Conservation (phyloP, 768 basidiomycete species). For the Leccinum variicolor region DNA sequence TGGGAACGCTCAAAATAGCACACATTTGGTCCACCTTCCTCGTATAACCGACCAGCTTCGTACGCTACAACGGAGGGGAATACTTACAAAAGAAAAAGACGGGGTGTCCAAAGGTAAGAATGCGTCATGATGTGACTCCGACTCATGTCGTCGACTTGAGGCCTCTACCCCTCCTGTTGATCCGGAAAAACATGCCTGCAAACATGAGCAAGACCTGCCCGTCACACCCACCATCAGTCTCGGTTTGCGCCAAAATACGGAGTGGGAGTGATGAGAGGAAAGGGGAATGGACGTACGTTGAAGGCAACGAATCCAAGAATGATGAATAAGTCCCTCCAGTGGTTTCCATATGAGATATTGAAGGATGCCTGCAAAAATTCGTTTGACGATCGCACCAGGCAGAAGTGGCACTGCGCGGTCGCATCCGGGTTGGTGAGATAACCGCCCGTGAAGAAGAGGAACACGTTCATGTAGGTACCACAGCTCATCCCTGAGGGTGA, state of each 20-base stretch:
- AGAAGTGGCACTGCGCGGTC: slow-evolving; percentile 51
- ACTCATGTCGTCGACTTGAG: not conserved
- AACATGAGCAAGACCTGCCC: slow-evolving; percentile 29
- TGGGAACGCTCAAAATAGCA: not conserved
- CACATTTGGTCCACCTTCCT: not conserved
- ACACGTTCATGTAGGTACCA: slow-evolving; percentile 45
- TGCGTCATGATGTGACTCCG: not conserved
- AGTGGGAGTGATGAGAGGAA: too few relatives aligned
- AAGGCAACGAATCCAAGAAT: slow-evolving; percentile 29
- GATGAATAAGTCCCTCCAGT: slow-evolving; percentile 11
- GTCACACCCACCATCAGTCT: not conserved
- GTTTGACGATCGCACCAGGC: slow-evolving; percentile 51
- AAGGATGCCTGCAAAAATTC: slow-evolving; percentile 24
- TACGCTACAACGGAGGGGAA: not conserved
- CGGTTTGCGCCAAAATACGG: not conserved
- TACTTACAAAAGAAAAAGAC: not conserved
- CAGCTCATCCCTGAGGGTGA: slow-evolving; percentile 57
- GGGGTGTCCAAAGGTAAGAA: not conserved
- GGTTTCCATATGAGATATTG: slow-evolving; percentile 6
- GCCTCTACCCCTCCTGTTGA: slow-evolving; percentile 11
- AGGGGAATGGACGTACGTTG: slow-evolving; percentile 35
- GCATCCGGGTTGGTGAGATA: slow-evolving; percentile 56
- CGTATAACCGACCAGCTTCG: not conserved
- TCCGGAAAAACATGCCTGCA: slow-evolving; percentile 30
- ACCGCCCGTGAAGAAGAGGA: slow-evolving; percentile 48